Evolutionary conservation across 495 filamentous ascomycete species (phyloP).

Genomic region (Staphylotrichum longicolle): DNA sequence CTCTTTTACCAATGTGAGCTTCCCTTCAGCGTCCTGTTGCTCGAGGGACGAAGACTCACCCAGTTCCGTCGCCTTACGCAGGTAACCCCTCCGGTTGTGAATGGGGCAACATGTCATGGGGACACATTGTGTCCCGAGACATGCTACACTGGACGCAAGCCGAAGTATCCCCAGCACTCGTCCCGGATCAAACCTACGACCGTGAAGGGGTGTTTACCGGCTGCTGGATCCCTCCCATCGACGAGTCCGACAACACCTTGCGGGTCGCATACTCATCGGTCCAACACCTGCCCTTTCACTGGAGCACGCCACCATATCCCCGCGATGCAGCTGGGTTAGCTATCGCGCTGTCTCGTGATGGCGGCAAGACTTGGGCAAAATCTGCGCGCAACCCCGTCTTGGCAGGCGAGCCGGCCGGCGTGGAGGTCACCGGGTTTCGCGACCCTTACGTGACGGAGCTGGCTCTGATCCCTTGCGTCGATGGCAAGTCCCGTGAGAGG

Average conservation of each 20-base stretch:
- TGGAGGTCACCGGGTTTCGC: not conserved
- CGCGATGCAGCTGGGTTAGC: not conserved
- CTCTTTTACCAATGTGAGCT: slow-evolving; percentile 4
- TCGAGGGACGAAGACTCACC: not conserved
- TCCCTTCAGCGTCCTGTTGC: not conserved
- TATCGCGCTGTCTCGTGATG: not conserved
- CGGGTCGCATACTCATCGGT: not conserved
- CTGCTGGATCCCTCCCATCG: slow-evolving; percentile 1
- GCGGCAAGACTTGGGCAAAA: not conserved
- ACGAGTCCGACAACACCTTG: not conserved
- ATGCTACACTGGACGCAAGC: not conserved
- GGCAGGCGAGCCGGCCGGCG: slow-evolving; percentile 1
- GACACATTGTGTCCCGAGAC: not conserved
- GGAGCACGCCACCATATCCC: not conserved
- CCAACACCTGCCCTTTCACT: slow-evolving; percentile 1
- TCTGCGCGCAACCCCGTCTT: not conserved
- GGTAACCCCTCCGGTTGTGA: not conserved
- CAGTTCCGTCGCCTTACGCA: not conserved
- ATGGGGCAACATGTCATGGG: slow-evolving; percentile 2
- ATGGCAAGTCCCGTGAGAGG: not conserved
- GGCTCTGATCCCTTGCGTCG: not conserved
- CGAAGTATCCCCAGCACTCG: not conserved
- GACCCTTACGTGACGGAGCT: not conserved
- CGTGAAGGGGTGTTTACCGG: not conserved
- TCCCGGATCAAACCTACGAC: slow-evolving; percentile 2